phyloP scores from a whole-genome alignment of 1,284 basidiomycete genomes.

The Pseudozyma sp. region DNA sequence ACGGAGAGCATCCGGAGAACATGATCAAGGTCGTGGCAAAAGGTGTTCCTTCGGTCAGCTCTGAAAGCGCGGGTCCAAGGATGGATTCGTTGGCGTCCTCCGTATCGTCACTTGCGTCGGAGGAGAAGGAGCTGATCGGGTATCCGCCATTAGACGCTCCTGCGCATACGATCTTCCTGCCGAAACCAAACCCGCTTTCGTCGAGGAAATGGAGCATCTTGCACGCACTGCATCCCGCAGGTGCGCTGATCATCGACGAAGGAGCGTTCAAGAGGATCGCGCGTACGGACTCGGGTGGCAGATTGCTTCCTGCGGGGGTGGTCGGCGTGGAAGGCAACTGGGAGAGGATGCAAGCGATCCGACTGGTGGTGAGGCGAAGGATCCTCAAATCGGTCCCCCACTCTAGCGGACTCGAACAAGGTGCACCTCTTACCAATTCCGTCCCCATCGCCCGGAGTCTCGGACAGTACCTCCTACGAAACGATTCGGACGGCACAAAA shows the following conservation, averaged over 20 bases:
- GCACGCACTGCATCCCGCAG: conserved; percentile 89
- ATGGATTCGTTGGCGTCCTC: conserved; percentile 52
- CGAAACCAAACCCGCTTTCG: conserved; percentile 79
- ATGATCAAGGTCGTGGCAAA: conserved; percentile 81
- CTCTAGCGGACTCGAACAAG: conserved; percentile 24
- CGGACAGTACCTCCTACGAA: conserved; percentile 36
- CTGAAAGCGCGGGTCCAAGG: background rate
- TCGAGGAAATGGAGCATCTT: conserved; percentile 95
- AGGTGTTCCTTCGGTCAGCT: conserved; percentile 30
- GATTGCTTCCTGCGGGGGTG: conserved; percentile 90
- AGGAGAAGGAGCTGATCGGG: conserved; percentile 47
- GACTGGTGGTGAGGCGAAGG: conserved; percentile 76
- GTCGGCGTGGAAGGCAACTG: conserved; percentile 87
- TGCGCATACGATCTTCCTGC: conserved; percentile 87
- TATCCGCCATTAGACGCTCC: conserved; percentile 70
- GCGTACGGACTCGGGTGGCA: conserved; percentile 85
- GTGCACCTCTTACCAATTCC: conserved; percentile 20
- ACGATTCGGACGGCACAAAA: conserved; percentile 26
- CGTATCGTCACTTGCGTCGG: conserved; percentile 32
- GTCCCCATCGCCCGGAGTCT: conserved; percentile 18
- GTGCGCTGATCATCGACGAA: conserved; percentile 85
- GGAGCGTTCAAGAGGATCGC: conserved; percentile 89
- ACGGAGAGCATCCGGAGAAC: conserved; percentile 75
- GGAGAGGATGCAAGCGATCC: conserved; percentile 92
- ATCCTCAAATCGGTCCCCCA: conserved; percentile 29